Percentiles rank a stretch among this genome's conserved stretches.
Conservation (phyloP, 202 grass and related monocot genomes). For the Carex sylvatica region DNA sequence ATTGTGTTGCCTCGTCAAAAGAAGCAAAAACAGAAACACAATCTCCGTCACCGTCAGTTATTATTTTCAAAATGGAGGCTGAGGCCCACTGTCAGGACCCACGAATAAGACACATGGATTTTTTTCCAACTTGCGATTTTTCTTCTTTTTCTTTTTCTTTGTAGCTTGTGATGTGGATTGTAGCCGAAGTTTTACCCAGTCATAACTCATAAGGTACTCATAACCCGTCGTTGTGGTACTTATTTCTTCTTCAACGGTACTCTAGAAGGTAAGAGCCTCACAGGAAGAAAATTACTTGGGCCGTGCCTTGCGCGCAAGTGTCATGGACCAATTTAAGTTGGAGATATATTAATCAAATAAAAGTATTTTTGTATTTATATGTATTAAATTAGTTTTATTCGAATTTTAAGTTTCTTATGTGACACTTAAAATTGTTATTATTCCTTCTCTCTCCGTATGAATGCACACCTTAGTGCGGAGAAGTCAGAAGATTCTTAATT, state of each 20-base stretch:
- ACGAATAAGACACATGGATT: background rate
- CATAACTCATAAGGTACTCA: background rate
- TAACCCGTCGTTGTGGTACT: background rate
- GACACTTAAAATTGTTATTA: no score
- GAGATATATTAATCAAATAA: no score
- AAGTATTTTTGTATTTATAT: no score
- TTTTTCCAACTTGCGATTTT: background rate
- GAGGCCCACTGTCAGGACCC: background rate
- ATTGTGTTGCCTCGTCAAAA: background rate
- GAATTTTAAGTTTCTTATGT: no score
- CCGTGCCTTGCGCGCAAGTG: background rate
- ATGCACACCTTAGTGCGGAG: no score
- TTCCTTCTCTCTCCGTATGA: no score
- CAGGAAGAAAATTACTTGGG: background rate
- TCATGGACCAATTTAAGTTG: background rate
- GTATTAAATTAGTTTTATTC: no score
- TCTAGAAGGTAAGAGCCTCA: background rate
- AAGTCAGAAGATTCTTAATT: no score
- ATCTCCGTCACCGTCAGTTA: background rate
- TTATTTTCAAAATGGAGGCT: background rate
- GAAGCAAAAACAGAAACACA: background rate
- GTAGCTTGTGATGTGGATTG: background rate
- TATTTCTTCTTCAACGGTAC: background rate
- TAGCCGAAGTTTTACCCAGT: background rate
- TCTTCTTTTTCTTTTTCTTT: background rate